Conservation (phyloP, 164 flowering plant species). For the Hamamelis virginiana region DNA sequence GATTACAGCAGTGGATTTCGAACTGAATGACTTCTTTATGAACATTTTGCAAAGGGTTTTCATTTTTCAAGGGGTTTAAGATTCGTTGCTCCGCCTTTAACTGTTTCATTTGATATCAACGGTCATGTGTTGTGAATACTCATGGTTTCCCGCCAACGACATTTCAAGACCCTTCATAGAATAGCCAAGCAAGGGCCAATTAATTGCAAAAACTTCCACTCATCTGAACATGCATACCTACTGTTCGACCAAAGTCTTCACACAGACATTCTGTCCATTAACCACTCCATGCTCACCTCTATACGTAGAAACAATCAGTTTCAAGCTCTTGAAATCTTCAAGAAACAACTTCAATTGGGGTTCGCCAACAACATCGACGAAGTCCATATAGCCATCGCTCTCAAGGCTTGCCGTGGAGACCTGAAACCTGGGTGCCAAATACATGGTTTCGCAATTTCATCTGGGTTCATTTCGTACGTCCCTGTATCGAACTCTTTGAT, state of each 20-base stretch:
- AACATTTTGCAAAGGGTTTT: no score
- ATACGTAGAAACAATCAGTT: slow-evolving; percentile 25
- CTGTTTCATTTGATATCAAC: no score
- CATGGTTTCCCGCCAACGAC: slow-evolving; percentile 39
- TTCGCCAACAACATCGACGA: slow-evolving; percentile 33
- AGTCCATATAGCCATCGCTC: slow-evolving; percentile 49
- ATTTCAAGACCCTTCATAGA: slow-evolving; percentile 18
- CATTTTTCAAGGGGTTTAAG: no score
- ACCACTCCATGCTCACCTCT: slow-evolving; percentile 36
- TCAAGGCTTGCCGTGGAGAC: slow-evolving; percentile 65
- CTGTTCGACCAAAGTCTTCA: slow-evolving; percentile 48
- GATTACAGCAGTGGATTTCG: no score
- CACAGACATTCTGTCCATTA: slow-evolving; percentile 18
- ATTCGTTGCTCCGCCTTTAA: no score
- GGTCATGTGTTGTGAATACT: no score
- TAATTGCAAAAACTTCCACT: slow-evolving; percentile 5
- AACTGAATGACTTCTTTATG: no score
- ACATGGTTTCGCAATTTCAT: slow-evolving; percentile 58
- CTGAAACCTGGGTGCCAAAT: slow-evolving; percentile 49
- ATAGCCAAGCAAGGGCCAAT: slow-evolving; percentile 15
- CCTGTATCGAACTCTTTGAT: slow-evolving; percentile 78
- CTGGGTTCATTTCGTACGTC: slow-evolving; percentile 52
- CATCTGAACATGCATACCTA: slow-evolving; percentile 32
- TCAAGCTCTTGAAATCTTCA: slow-evolving; percentile 49
- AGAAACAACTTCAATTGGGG: slow-evolving; percentile 32